phyloP scores from a whole-genome alignment of 768 basidiomycete species.

The Pholiota molesta region DNA sequence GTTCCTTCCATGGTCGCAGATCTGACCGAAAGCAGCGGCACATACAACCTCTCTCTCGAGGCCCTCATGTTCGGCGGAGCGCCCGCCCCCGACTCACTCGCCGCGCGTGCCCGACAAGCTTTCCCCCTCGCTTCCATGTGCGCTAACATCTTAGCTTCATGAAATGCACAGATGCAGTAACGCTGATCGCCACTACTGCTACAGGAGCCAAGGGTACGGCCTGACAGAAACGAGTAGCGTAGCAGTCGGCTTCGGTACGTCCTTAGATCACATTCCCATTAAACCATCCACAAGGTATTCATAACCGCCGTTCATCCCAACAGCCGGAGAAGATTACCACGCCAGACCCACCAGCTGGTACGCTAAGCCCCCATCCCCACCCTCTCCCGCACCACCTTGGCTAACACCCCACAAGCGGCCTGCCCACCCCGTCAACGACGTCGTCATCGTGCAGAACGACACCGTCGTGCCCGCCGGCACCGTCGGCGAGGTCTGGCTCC shows the following conservation, averaged over 20 bases:
- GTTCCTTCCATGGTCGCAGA: constrained; percentile 68
- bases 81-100: constrained; percentile 49
- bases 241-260: constrained; percentile 44
- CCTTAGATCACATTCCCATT: not conserved
- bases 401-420: constrained; percentile 41
- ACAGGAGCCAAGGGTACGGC: constrained; percentile 57
- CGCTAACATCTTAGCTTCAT: constrained; percentile 12
- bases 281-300: not conserved
- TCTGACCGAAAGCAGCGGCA: constrained; percentile 50
- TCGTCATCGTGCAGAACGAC: constrained; percentile 49
- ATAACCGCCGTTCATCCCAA: not conserved
- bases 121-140: constrained; percentile 52
- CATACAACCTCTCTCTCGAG: constrained; percentile 44
- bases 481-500: constrained; percentile 56
- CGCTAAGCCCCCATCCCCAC: constrained; percentile 15
- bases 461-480: constrained; percentile 35
- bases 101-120: constrained; percentile 44
- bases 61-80: constrained; percentile 56
- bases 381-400: not conserved
- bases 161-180: not conserved
- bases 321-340: constrained; percentile 55
- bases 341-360: constrained; percentile 49
- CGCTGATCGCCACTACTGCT: not conserved
- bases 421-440: constrained; percentile 59
- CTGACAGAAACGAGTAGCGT: constrained; percentile 65